Percentiles rank a stretch among this genome's conserved stretches.
These are phyloP conservation scores for Kandelia obovata DNA, from an alignment of 345 rosid species.

Conservation along the genomic window DNA sequence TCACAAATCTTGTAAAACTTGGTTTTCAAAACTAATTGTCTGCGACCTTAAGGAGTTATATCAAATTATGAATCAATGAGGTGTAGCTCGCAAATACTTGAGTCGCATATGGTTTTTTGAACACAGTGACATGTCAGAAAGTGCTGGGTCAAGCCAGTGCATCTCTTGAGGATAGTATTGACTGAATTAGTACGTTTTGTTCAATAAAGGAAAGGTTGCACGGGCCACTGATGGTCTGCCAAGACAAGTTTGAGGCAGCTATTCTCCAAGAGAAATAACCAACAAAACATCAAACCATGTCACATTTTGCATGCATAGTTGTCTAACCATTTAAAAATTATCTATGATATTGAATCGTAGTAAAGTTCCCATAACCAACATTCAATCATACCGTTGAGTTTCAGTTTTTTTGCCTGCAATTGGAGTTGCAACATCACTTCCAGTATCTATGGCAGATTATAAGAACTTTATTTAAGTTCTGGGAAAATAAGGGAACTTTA, in stretches of 20 bases:
- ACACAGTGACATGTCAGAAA: no score
- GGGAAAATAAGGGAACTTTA: not conserved
- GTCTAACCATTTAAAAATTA: not conserved
- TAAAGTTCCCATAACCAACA: not conserved
- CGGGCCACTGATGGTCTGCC: constrained; percentile 86
- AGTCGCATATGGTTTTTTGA: no score
- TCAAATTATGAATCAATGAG: no score
- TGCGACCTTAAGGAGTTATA: no score
- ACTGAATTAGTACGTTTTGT: not conserved
- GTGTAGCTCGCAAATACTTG: no score
- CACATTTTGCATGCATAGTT: not conserved
- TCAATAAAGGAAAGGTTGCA: constrained; percentile 69
- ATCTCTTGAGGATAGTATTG: not conserved
- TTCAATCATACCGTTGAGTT: not conserved
- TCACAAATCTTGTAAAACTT: no score
- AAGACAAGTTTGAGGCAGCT: constrained; percentile 73
- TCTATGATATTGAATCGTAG: not conserved
- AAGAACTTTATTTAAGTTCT: not conserved
- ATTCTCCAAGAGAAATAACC: constrained; percentile 39
- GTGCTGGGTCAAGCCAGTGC: not conserved
- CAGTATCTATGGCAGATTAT: no score
- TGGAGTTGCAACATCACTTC: no score
- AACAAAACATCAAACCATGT: not conserved
- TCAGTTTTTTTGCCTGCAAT: not conserved
- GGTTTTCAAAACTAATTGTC: no score